Conservation (phyloP, 352 stramenopile genomes). For the Phytopythium helicoides region DNA sequence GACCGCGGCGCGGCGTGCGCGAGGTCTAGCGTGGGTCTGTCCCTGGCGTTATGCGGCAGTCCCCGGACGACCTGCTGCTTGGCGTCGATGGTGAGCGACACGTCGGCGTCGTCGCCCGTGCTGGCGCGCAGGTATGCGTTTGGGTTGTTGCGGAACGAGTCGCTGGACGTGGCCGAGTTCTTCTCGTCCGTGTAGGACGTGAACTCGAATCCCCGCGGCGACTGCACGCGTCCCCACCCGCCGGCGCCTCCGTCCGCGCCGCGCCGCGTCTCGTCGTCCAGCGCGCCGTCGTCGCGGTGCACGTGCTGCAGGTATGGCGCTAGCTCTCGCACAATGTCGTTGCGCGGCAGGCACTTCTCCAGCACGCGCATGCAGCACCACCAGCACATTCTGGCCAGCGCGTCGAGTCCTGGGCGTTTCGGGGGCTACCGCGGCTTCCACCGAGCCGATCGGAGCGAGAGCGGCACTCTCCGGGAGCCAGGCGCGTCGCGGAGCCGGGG, state of each 20-base stretch:
- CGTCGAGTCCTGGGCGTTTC: not conserved
- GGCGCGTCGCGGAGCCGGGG: too few relatives aligned
- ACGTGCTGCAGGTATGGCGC: slow-evolving; percentile 85
- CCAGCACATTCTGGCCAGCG: slow-evolving; percentile 67
- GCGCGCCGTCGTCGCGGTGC: slow-evolving; percentile 56
- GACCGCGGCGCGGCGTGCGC: not conserved
- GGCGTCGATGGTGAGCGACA: slow-evolving; percentile 19
- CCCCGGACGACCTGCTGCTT: slow-evolving; percentile 16
- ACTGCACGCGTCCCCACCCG: slow-evolving; percentile 42
- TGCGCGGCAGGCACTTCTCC: slow-evolving; percentile 82
- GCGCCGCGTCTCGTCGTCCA: slow-evolving; percentile 52
- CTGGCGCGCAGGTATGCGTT: slow-evolving; percentile 15
- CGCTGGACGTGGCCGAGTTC: slow-evolving; percentile 53
- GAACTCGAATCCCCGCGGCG: slow-evolving; percentile 43
- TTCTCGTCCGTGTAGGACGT: slow-evolving; percentile 50
- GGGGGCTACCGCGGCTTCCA: not conserved
- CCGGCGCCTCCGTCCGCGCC: slow-evolving; percentile 30
- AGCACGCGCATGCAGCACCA: slow-evolving; percentile 88
- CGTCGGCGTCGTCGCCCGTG: slow-evolving; percentile 3
- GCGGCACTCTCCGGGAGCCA: not conserved
- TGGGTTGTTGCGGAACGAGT: slow-evolving; percentile 57
- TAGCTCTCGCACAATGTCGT: slow-evolving; percentile 86
- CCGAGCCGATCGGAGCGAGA: too few relatives aligned
- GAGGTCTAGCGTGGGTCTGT: slow-evolving; percentile 11
- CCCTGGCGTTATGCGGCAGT: slow-evolving; percentile 5